Evolutionary conservation across 2,329 filamentous ascomycete genomes (phyloP).

Genomic region (Colletotrichum eremochloae): DNA sequence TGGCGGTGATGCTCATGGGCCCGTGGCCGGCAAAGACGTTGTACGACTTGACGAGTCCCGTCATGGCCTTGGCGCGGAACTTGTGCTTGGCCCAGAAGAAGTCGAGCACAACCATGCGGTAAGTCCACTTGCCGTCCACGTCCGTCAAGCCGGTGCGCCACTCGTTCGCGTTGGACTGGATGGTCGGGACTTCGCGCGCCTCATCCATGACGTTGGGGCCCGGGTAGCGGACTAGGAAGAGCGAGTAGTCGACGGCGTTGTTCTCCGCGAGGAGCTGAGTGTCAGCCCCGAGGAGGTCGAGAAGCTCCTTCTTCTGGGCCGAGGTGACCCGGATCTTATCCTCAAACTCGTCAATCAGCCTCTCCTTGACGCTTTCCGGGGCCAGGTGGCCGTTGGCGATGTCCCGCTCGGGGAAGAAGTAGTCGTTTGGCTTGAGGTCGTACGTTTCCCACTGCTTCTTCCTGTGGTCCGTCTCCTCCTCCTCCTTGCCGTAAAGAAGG

Average conservation of each 20-base stretch:
- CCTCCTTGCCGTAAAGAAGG: constrained; percentile 71
- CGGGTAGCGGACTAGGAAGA: constrained; percentile 73
- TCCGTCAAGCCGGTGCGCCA: constrained; percentile 76
- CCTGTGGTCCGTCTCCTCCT: constrained; percentile 53
- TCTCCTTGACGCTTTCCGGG: constrained; percentile 74
- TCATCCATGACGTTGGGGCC: constrained; percentile 36
- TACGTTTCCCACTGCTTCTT: constrained; percentile 74
- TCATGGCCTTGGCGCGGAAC: constrained; percentile 74
- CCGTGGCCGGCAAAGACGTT: constrained; percentile 74
- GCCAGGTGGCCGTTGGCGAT: constrained; percentile 74
- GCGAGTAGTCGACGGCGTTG: constrained; percentile 81
- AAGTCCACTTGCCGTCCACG: constrained; percentile 74
- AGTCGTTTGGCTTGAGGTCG: constrained; percentile 80
- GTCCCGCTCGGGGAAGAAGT: constrained; percentile 83
- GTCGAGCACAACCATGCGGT: constrained; percentile 76
- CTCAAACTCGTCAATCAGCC: constrained; percentile 75
- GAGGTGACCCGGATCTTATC: constrained; percentile 72
- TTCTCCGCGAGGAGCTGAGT: constrained; percentile 71
- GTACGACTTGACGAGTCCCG: constrained; percentile 72
- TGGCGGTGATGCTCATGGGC: constrained; percentile 82
- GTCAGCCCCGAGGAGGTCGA: constrained; percentile 69
- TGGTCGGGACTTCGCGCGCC: constrained; percentile 55
- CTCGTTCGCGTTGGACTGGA: constrained; percentile 45
- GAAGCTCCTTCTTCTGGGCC: constrained; percentile 68
- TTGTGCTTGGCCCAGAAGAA: constrained; percentile 86